Conservation (phyloP, 1,284 basidiomycete genomes). For the Rugosomyces carneus region DNA sequence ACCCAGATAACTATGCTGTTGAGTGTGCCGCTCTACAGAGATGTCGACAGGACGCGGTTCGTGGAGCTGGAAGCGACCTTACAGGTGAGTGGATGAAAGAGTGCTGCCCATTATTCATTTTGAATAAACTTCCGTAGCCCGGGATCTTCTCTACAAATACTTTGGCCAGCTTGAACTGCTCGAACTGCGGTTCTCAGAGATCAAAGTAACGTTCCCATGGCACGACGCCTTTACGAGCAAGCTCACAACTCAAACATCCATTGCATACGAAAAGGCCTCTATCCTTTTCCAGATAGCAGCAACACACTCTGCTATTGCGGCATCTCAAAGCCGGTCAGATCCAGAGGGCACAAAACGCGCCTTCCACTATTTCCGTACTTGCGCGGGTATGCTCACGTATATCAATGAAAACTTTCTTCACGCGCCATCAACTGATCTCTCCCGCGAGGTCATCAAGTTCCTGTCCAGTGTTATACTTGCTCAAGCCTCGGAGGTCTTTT, state of each 20-base stretch:
- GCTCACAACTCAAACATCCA: conserved; percentile 89
- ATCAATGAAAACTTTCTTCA: conserved; percentile 99
- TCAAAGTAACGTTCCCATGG: conserved; percentile 95
- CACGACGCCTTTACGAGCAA: conserved; percentile 95
- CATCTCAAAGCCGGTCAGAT: conserved; percentile 76
- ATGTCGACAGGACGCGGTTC: conserved; percentile 91
- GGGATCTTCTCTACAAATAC: conserved; percentile 97
- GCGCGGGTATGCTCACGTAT: conserved; percentile 96
- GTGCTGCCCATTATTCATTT: neutral
- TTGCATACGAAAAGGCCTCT: conserved; percentile 98
- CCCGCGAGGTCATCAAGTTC: conserved; percentile 91
- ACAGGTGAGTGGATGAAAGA: conserved; percentile 52
- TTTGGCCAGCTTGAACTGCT: conserved; percentile 98
- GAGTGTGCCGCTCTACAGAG: conserved; percentile 84
- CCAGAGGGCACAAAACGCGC: conserved; percentile 95
- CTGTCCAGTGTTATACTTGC: conserved; percentile 83
- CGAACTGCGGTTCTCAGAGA: conserved; percentile 94
- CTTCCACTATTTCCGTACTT: conserved; percentile 89
- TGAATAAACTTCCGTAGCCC: conserved; percentile 38
- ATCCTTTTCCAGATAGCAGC: conserved; percentile 96
- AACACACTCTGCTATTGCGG: conserved; percentile 87
- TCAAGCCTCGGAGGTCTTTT: conserved; percentile 94
- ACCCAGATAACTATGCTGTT: conserved; percentile 78
- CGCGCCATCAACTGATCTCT: conserved; percentile 95
- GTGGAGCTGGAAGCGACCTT: conserved; percentile 89